Percentiles rank a stretch among this genome's conserved stretches.
Evolutionary conservation across 2,329 filamentous ascomycete genomes (phyloP).

Genomic region (Aspergillus alliaceus): DNA sequence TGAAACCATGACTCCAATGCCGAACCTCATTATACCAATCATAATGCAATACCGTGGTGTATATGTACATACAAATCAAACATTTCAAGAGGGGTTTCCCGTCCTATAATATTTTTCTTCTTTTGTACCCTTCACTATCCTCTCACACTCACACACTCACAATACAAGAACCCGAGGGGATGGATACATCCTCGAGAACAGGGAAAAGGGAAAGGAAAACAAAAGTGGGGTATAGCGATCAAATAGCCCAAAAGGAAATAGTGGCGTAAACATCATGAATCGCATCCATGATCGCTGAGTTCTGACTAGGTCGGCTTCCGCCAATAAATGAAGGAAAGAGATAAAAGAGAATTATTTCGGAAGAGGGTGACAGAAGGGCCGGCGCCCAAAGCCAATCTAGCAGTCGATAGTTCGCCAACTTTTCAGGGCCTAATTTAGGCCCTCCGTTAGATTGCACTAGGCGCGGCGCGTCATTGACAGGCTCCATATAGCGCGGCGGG

Average conservation of each 20-base stretch:
- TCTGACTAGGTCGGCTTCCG: background rate
- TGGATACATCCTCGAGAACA: too few species aligned
- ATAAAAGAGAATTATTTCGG: background rate
- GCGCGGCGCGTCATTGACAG: background rate
- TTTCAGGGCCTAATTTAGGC: constrained; percentile 6
- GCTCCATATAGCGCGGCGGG: background rate
- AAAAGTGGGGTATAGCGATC: background rate
- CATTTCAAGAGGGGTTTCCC: background rate
- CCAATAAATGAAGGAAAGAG: background rate
- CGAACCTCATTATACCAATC: background rate
- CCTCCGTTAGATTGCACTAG: constrained; percentile 6
- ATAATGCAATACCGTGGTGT: constrained; percentile 1
- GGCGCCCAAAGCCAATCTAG: background rate
- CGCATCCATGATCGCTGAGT: background rate
- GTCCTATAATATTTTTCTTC: background rate
- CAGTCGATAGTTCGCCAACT: background rate
- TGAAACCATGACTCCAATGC: background rate
- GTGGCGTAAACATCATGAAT: background rate
- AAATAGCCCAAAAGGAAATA: background rate
- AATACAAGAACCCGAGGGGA: background rate
- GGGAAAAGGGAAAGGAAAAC: background rate
- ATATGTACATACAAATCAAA: background rate
- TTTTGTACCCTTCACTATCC: background rate
- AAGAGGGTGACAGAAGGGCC: background rate
- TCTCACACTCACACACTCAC: background rate